Conservation (phyloP, 2,329 filamentous ascomycete genomes). For the Penicillium sp. region DNA sequence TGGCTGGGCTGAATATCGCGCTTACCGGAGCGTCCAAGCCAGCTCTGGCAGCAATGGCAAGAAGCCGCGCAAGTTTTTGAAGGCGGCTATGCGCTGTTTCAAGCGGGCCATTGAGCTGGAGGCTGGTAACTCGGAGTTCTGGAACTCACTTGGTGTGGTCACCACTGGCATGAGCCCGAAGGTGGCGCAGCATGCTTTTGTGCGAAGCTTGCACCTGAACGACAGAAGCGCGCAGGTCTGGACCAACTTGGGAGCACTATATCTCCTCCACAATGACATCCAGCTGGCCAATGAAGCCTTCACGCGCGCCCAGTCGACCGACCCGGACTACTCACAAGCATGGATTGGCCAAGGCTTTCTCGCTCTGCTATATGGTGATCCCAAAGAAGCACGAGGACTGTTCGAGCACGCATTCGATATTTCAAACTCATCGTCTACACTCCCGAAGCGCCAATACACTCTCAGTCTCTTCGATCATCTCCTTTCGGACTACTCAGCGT, state of each 20-base stretch:
- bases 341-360: constrained; percentile 93
- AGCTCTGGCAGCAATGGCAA: constrained; percentile 45
- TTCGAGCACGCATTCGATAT: constrained; percentile 96
- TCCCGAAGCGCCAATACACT: constrained; percentile 75
- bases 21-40: constrained; percentile 62
- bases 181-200: constrained; percentile 89
- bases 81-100: constrained; percentile 82
- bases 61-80: constrained; percentile 65
- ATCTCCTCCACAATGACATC: constrained; percentile 76
- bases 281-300: constrained; percentile 88
- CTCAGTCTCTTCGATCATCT: constrained; percentile 80
- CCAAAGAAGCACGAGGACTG: constrained; percentile 73
- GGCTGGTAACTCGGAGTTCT: constrained; percentile 90
- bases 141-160: constrained; percentile 91
- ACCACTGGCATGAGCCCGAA: constrained; percentile 81
- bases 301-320: constrained; percentile 84
- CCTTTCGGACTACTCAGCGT: constrained; percentile 53
- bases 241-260: constrained; percentile 87
- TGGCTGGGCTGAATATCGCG: constrained; percentile 86
- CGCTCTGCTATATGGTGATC: constrained; percentile 71
- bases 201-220: constrained; percentile 87
- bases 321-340: constrained; percentile 88
- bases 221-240: constrained; percentile 80
- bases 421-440: constrained; percentile 68
- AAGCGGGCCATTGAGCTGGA: constrained; percentile 95